Percentiles rank a stretch among this genome's conserved stretches.
These are phyloP conservation scores for Boletus pseudopeckii DNA, from an alignment of 768 basidiomycete species.

Conservation along the genomic window DNA sequence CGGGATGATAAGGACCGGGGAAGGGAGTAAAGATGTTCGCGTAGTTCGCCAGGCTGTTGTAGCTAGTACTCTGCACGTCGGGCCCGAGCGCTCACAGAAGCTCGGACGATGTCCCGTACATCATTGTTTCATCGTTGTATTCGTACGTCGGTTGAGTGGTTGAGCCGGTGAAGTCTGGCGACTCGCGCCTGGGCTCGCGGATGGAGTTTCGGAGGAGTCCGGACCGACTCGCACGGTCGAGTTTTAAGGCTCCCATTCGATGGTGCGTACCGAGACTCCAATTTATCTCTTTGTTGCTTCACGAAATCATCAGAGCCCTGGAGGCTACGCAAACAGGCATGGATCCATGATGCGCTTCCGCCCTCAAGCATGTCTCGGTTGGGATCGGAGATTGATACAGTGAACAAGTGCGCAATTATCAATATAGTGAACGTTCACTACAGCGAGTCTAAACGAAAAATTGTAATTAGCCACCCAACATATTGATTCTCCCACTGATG, in stretches of 20 bases:
- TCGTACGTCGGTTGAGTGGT: conserved; percentile 58
- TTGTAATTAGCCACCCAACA: neutral
- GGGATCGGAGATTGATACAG: neutral
- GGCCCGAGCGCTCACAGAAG: conserved; percentile 45
- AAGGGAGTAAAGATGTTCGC: conserved; percentile 43
- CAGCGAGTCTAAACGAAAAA: conserved; percentile 1
- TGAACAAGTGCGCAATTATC: neutral
- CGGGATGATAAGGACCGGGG: conserved; percentile 75
- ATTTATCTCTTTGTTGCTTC: neutral
- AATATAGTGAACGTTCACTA: conserved; percentile 5
- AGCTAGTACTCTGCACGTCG: conserved; percentile 24
- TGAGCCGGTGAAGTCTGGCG: conserved; percentile 72
- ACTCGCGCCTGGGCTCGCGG: conserved; percentile 71
- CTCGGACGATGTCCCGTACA: conserved; percentile 46
- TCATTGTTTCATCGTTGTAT: conserved; percentile 43
- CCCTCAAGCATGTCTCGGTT: neutral
- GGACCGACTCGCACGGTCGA: conserved; percentile 50
- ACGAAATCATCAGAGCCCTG: neutral
- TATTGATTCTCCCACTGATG: neutral
- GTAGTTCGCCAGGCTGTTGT: conserved; percentile 28
- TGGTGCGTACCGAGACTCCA: neutral
- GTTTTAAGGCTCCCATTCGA: too few relatives aligned
- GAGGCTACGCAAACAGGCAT: conserved; percentile 1
- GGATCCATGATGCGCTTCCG: conserved; percentile 1
- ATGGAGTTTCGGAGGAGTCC: conserved; percentile 62